These are phyloP conservation scores for Pascua guehoae DNA, from an alignment of 1,284 basidiomycete genomes.

Conservation along the genomic window DNA sequence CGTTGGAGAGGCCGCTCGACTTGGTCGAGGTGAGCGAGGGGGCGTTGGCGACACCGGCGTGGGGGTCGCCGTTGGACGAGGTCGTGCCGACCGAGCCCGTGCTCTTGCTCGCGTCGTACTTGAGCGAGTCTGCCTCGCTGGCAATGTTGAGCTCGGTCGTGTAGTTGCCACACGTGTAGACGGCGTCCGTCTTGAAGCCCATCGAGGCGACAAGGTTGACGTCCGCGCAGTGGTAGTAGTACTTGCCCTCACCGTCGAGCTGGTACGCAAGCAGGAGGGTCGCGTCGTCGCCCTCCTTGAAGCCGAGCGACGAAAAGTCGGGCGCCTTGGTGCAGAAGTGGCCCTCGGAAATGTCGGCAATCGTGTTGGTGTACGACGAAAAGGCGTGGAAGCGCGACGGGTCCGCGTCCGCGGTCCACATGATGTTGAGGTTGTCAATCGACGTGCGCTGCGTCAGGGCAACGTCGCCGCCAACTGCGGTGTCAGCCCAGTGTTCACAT, in stretches of 20 bases:
- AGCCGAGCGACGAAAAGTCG: constrained; percentile 30
- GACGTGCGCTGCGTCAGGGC: constrained; percentile 18
- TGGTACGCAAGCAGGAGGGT: constrained; percentile 34
- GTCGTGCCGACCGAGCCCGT: neutral
- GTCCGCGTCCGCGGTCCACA: constrained; percentile 25
- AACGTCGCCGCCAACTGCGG: constrained; percentile 20
- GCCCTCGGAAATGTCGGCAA: constrained; percentile 22
- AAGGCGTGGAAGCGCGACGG: constrained; percentile 29
- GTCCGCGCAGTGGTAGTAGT: constrained; percentile 33
- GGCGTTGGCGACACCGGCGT: neutral
- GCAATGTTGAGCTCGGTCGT: neutral
- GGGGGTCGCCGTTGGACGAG: neutral
- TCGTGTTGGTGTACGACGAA: constrained; percentile 21
- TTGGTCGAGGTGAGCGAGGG: too few species aligned
- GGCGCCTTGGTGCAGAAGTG: constrained; percentile 33
- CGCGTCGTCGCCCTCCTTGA: constrained; percentile 26
- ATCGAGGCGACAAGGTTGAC: constrained; percentile 25
- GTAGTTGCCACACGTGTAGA: constrained; percentile 10
- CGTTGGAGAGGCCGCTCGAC: neutral
- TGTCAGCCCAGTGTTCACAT: too few species aligned
- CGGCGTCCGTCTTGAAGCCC: neutral
- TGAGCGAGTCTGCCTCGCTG: neutral
- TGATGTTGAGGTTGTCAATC: constrained; percentile 22
- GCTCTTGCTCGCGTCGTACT: neutral
- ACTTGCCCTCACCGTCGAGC: constrained; percentile 15